Percentiles rank a stretch among this genome's conserved stretches.
These are phyloP conservation scores for Rhizopogon vesiculosus DNA, from an alignment of 768 basidiomycete species.

Conservation along the genomic window DNA sequence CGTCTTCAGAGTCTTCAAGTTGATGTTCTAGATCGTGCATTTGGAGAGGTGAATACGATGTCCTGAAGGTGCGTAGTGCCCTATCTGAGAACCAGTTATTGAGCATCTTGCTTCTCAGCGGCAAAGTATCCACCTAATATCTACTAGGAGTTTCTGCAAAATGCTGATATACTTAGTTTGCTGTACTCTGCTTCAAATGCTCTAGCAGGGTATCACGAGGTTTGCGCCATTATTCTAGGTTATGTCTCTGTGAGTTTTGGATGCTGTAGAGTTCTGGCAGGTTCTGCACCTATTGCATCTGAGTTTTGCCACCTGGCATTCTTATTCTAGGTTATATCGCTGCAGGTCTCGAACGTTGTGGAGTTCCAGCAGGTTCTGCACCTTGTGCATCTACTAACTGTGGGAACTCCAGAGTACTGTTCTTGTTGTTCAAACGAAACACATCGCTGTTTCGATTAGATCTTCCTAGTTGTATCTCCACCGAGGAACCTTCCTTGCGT, in stretches of 20 bases:
- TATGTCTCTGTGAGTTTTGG: neutral
- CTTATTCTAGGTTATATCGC: too few relatives aligned
- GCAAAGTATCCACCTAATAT: neutral
- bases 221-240: neutral
- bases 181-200: neutral
- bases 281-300: too few relatives aligned
- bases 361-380: too few relatives aligned
- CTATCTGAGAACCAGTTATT: neutral
- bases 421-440: neutral
- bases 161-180: too few relatives aligned
- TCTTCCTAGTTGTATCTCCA: too few relatives aligned
- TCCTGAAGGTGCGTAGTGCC: neutral
- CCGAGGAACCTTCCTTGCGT: neutral
- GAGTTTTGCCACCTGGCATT: too few relatives aligned
- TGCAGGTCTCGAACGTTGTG: too few relatives aligned
- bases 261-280: too few relatives aligned
- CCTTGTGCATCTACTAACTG: too few relatives aligned
- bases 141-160: too few relatives aligned
- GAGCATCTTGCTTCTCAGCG: neutral
- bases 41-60: neutral
- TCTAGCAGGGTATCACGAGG: neutral
- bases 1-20: neutral
- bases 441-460: neutral
- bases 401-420: too few relatives aligned
- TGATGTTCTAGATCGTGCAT: neutral